phyloP scores from a whole-genome alignment of 768 basidiomycete genomes.

The Tylopilus rubrobrunneus region DNA sequence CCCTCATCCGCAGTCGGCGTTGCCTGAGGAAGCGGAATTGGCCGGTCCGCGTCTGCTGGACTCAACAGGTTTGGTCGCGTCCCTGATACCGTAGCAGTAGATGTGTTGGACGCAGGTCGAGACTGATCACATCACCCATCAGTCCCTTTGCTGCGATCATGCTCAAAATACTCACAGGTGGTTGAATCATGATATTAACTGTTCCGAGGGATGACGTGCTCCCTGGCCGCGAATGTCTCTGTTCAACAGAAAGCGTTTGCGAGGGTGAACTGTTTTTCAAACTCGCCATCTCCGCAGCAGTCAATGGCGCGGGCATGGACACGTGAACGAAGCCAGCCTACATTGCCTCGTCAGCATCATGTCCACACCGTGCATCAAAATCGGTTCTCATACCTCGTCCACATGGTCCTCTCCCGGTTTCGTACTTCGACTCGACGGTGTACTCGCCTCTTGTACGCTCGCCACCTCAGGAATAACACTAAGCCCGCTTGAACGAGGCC shows the following conservation, averaged over 20 bases:
- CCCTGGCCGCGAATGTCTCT: constrained; percentile 21
- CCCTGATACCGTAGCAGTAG: constrained; percentile 22
- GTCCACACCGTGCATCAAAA: constrained; percentile 1
- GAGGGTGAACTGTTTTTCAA: constrained; percentile 16
- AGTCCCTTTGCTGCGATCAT: neutral
- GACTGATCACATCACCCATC: constrained; percentile 27
- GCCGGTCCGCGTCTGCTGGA: constrained; percentile 39
- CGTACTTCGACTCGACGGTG: constrained; percentile 18
- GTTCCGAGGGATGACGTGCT: constrained; percentile 31
- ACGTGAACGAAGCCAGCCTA: constrained; percentile 34
- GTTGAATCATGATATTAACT: constrained; percentile 31
- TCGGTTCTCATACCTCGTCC: constrained; percentile 29
- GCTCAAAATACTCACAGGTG: constrained; percentile 23
- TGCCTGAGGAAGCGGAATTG: constrained; percentile 28
- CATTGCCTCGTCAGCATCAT: constrained; percentile 11
- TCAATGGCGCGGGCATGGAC: constrained; percentile 30
- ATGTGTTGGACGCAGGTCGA: constrained; percentile 36
- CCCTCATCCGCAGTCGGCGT: constrained; percentile 2
- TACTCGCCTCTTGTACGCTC: constrained; percentile 34
- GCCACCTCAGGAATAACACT: constrained; percentile 55
- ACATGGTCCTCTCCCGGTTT: constrained; percentile 35
- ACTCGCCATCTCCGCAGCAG: constrained; percentile 21
- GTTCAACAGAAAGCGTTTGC: constrained; percentile 25
- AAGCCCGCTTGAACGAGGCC: constrained; percentile 37
- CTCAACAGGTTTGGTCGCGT: constrained; percentile 33